Base-by-base conservation (phyloP, 1,284 basidiomycete genomes). In the Heterobasidion annosum region DNA sequence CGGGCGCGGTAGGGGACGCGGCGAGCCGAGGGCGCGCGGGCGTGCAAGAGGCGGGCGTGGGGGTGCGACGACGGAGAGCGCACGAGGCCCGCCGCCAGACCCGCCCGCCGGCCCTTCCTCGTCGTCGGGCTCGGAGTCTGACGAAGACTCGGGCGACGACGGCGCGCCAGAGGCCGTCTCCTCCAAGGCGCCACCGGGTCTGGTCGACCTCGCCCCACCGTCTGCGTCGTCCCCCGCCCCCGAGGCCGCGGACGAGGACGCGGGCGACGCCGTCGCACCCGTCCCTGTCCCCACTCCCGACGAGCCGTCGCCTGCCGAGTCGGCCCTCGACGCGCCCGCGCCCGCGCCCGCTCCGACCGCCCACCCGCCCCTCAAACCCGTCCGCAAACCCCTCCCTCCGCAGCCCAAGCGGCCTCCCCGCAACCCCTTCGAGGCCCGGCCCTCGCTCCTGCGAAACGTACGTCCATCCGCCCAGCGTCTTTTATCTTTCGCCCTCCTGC, bases 381-480 rank as follows among this genome's bases (percentile, higher is more conserved):
- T 57, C 50, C 65, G 62, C 55, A 73, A 68, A 56, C 64, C 64
- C 15, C 61, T 57, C 1, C 69, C 70, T 4, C 72, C 66, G 48
- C 79, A 81, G 59, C 85, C 87, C 0, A 79, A 74, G 58, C 71
- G 67, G 54, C 76, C 74, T 15, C 73, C 76, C 5, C 72, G 68
- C 51, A 91, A 91, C 68, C 81, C 84, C 0, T 93, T 93, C 60
- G 76, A 74, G 40, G 75, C 81, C 12, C 76, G 82, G 18, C 77
- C 84, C 5, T 83, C 81, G 9, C 75, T 93, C 37, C 71, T 93
- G 54, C 85, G 85, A 57, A 89, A 87, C 58, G 90, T 93, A 66
- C 67, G 84, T 68, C 40, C 33, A 12, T 40, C 19, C 18, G 6
- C 48, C 25, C 8, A 34, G 37, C 48, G 8, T 46, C n/a, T n/a